A percentile compares a stretch with the other conserved stretches of the same genome.
Evolutionary conservation across 495 filamentous ascomycete species (phyloP).

Genomic region (Trichocladium antarcticum): DNA sequence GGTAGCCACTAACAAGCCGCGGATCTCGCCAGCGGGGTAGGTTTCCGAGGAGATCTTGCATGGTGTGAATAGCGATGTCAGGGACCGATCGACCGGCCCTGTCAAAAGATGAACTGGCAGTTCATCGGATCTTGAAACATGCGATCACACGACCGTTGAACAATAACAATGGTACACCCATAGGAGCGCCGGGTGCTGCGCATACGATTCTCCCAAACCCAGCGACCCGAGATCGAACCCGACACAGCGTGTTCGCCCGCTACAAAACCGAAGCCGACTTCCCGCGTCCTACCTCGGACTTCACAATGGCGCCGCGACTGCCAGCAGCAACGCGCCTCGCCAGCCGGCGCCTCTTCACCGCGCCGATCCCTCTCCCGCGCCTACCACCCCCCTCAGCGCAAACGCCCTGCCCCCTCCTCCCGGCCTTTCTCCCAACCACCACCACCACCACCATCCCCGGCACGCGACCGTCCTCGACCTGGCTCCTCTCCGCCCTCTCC

Average conservation of each 20-base stretch:
- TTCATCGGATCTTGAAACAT: not conserved
- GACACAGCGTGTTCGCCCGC: not conserved
- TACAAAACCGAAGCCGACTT: not conserved
- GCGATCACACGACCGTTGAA: not conserved
- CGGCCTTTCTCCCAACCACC: not conserved
- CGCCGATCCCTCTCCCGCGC: not conserved
- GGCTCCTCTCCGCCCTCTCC: slow-evolving; percentile 14
- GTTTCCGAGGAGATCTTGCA: too few relatives aligned
- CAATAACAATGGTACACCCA: not conserved
- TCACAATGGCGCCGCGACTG: not conserved
- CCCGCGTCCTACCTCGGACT: not conserved
- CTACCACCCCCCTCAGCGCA: not conserved
- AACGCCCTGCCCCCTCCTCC: not conserved
- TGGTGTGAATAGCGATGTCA: not conserved
- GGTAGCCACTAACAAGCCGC: too few relatives aligned
- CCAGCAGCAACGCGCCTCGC: not conserved
- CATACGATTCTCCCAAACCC: not conserved
- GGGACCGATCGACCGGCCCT: not conserved
- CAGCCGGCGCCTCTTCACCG: not conserved
- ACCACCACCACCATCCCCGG: not conserved
- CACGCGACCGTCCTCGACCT: not conserved
- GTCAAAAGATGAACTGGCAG: not conserved
- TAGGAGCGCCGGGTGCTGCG: not conserved
- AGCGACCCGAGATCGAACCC: not conserved
- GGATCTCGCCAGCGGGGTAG: too few relatives aligned